Evolutionary conservation across 2,329 filamentous ascomycete species (phyloP).

Genomic region (Dactylellina cionopaga): DNA sequence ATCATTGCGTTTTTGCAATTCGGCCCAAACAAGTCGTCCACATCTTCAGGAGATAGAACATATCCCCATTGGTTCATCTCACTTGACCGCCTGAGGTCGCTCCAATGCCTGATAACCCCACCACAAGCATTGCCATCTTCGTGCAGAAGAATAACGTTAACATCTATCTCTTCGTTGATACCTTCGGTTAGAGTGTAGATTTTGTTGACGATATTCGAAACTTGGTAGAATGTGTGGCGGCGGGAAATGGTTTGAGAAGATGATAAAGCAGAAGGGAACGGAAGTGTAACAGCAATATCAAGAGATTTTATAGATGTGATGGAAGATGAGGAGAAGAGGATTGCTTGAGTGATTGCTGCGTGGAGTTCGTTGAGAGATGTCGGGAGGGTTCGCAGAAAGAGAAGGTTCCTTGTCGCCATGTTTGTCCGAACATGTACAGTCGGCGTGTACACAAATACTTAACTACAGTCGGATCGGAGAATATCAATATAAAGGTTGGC

Average conservation of each 20-base stretch:
- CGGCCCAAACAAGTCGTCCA: conserved; percentile 36
- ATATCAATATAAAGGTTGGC: background rate
- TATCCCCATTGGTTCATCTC: conserved; percentile 27
- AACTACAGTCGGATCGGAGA: no score
- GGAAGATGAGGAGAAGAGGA: conserved; percentile 46
- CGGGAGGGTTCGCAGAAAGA: conserved; percentile 38
- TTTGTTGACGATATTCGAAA: conserved; percentile 35
- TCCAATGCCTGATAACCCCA: conserved; percentile 43
- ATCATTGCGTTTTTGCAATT: conserved; percentile 56
- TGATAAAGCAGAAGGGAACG: conserved; percentile 1
- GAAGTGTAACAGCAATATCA: conserved; percentile 43
- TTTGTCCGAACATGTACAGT: background rate
- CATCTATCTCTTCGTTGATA: conserved; percentile 40
- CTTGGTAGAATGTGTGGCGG: conserved; percentile 30
- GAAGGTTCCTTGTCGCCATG: conserved; percentile 45
- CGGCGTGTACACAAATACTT: no score
- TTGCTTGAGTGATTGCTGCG: conserved; percentile 35
- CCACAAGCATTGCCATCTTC: conserved; percentile 42
- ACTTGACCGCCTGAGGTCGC: conserved; percentile 26
- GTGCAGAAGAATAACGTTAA: conserved; percentile 45
- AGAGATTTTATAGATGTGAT: conserved; percentile 45
- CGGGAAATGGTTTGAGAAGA: conserved; percentile 10
- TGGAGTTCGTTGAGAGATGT: conserved; percentile 40
- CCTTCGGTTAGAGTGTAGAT: conserved; percentile 41
- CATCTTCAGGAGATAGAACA: conserved; percentile 46